Base-by-base conservation (phyloP, 2,329 filamentous ascomycete genomes). In the Fusarium dlaminii region DNA sequence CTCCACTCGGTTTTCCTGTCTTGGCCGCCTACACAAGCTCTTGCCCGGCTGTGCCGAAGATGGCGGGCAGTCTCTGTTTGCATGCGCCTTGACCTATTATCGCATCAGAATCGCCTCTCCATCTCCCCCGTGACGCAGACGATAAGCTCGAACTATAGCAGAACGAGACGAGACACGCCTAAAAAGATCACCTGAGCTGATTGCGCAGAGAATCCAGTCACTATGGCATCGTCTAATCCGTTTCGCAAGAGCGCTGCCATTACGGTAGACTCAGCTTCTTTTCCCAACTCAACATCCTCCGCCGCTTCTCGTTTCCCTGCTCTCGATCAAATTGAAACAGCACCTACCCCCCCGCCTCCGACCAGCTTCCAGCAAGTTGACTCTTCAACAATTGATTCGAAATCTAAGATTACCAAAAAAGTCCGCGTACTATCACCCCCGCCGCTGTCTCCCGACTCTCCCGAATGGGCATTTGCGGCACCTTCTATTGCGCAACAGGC, bases 381-480 rank as follows among this genome's bases (percentile, higher is more conserved):
- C 30, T 77, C 80, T 48, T 79, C 83, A 63, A 81, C 78, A 69
- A 42, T 81, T 78, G 73, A 84, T 76, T 74, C 68, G 56, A 87
- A 82, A 73, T 79, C 81, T 45, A 93, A 88, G 84, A 84, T 89
- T 43, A 86, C 88, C 67, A 92, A 93, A 82, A 92, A 89, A 77
- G 91, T 93, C 68, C 89, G 91, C 77, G 88, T 92, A 14, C 87
- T 91, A 78, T 91, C 90, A 46, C 90, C 90, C 58, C 90, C 89
- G 66, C 89, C 90, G 7, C 86, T 87, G n/a, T 88, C 87, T 18
- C 87, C 88, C 74, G 88, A 89, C 73, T 88, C 87, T 34, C 80
- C 81, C 27, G 80, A 80, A 66, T 82, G 77, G 81, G 82, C 78
- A 22, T 74, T 79, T 63, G 68, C 80, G 66, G 62, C 79, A 66